Evolutionary conservation across 2,329 filamentous ascomycete species (phyloP), one percentile per base, ranked within the genome.

Genomic region (Neoarthrinium moseri): DNA sequence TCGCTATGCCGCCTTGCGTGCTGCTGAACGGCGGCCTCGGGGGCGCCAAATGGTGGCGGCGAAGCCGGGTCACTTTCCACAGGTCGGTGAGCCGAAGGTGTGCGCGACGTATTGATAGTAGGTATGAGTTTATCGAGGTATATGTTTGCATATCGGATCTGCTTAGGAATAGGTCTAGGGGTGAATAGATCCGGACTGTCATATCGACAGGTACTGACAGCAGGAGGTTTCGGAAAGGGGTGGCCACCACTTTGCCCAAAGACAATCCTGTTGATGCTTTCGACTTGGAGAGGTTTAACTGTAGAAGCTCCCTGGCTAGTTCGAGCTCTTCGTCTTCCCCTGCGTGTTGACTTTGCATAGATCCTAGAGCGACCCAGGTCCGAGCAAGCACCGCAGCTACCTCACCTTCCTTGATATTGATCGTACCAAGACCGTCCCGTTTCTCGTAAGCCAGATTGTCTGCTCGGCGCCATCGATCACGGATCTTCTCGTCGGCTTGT

Each of bases 311-410:
- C 48, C 86, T 80, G n/a, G 90, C 92, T 47, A 89, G 78, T 54
- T 96, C 91, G 5, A 96, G 75, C 35, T 85, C 80, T 55, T 94
- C 89, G 55, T 95, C 89, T 55, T 96, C 90, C 26, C 90, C 86
- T 12, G 84, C 79, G 48, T 83, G 75, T 30, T 81, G 73, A 7
- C 80, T 81, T 53, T 89, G 84, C 60, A 92, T 74, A 2, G 86
- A 82, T n/a, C 85, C 84, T 42, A 99, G 73, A 15, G 86, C 80
- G 4, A 87, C 83, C 87, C 90, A 95, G 0, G 90, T 86, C 52
- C 88, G 81, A 6, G 81, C 75, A 10, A 99, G 71, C 8, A 91
- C 83, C 8, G 89, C 83, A 10, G 83, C 81, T 2, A 95, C 83
- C 64, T 97, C 92, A 2, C 87, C 88, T 55, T 96, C 91, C 63